phyloP scores from a whole-genome alignment of 2,329 filamentous ascomycete species.

The Fusarium sp. region DNA sequence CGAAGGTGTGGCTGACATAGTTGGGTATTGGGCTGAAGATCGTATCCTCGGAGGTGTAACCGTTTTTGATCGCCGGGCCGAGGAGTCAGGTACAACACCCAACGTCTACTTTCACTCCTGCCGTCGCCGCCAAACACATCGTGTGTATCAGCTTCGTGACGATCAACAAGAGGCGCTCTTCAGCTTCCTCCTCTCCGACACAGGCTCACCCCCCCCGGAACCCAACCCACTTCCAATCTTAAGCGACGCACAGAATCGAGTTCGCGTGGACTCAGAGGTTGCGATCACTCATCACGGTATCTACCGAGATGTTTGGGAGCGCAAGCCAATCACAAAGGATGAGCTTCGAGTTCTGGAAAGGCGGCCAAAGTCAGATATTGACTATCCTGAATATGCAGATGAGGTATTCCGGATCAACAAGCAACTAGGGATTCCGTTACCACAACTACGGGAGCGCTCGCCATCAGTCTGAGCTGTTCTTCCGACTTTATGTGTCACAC shows the following conservation, averaged over 20 bases:
- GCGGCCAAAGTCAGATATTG: too few relatives aligned
- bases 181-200: conserved; percentile 20
- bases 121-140: background rate
- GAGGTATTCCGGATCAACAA: too few relatives aligned
- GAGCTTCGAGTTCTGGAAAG: background rate
- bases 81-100: background rate
- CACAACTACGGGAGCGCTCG: background rate
- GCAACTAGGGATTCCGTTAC: background rate
- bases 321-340: background rate
- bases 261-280: background rate
- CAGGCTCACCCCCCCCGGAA: conserved; percentile 11
- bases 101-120: background rate
- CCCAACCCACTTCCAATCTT: too few relatives aligned
- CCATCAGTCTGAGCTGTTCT: background rate
- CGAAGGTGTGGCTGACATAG: background rate
- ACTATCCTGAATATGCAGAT: background rate
- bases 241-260: background rate
- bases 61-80: conserved; percentile 13
- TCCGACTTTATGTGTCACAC: too few relatives aligned
- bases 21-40: conserved; percentile 38
- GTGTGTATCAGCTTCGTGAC: too few relatives aligned
- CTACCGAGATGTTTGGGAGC: conserved; percentile 37
- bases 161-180: background rate
- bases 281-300: background rate
- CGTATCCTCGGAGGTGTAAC: conserved; percentile 22